phyloP scores from a whole-genome alignment of 73 alveolate genomes.

The Tetrahymena elliotti region DNA sequence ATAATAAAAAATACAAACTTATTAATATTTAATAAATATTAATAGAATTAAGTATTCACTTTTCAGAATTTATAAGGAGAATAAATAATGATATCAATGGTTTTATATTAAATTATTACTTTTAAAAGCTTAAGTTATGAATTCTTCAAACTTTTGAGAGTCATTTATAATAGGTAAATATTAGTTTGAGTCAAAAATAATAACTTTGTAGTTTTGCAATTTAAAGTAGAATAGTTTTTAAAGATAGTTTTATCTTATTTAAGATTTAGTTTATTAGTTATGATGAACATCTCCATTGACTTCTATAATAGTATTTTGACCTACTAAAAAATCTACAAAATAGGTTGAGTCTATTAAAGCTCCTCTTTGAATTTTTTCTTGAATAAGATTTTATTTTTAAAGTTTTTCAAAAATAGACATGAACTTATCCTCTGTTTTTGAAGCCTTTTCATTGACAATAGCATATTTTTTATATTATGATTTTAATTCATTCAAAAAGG shows the following conservation, averaged over 20 bases:
- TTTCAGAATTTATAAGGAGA: too few relatives aligned
- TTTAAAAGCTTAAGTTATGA: not conserved
- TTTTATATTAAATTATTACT: not conserved
- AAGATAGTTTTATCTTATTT: not conserved
- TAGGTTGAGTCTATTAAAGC: not conserved
- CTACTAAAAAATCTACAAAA: not conserved
- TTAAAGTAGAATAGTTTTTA: not conserved
- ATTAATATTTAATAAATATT: too few relatives aligned
- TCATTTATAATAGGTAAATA: not conserved
- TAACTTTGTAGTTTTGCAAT: not conserved
- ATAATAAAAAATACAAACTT: too few relatives aligned
- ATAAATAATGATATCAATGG: not conserved
- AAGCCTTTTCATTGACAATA: not conserved
- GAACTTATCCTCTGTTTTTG: not conserved
- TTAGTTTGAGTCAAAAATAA: not conserved
- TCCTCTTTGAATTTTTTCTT: not conserved
- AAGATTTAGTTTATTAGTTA: not conserved
- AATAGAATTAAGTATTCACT: too few relatives aligned
- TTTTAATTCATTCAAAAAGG: not conserved
- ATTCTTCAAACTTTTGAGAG: not conserved
- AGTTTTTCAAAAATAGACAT: not conserved
- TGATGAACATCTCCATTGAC: not conserved
- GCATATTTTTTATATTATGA: not conserved
- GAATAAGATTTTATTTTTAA: not conserved
- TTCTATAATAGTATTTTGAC: not conserved